These are phyloP conservation scores for Xylaria grammica DNA, from an alignment of 495 filamentous ascomycete species.

Conservation along the genomic window DNA sequence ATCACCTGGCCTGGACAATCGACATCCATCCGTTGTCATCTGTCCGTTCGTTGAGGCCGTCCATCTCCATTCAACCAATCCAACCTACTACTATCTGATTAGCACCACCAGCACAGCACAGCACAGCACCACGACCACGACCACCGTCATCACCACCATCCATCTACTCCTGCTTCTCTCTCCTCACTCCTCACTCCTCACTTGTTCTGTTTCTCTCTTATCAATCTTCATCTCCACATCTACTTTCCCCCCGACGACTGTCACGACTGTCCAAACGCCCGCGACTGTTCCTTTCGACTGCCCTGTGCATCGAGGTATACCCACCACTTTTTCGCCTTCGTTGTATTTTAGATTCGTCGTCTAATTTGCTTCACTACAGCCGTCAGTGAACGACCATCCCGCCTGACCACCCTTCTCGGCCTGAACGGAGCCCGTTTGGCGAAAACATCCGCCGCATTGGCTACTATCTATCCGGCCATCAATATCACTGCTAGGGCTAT, in stretches of 20 bases:
- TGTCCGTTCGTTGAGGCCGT: slow-evolving; percentile 1
- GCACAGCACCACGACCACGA: neutral
- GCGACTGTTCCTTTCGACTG: neutral
- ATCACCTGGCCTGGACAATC: slow-evolving; percentile 16
- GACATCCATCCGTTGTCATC: slow-evolving; percentile 18
- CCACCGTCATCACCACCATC: slow-evolving; percentile 12
- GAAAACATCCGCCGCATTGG: slow-evolving; percentile 33
- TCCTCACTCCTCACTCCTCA: no score
- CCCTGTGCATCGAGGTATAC: slow-evolving; percentile 8
- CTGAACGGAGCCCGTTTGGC: slow-evolving; percentile 39
- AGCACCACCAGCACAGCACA: slow-evolving; percentile 2
- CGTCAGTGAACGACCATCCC: slow-evolving; percentile 4
- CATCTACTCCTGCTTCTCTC: neutral
- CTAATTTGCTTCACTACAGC: slow-evolving; percentile 4
- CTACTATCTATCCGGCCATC: slow-evolving; percentile 12
- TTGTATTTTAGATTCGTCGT: slow-evolving; percentile 10
- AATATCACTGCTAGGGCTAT: slow-evolving; percentile 26
- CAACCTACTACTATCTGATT: neutral
- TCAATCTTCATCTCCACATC: neutral
- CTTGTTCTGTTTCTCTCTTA: neutral
- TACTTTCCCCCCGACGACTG: neutral
- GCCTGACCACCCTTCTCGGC: slow-evolving; percentile 4
- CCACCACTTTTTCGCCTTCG: slow-evolving; percentile 1
- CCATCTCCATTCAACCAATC: slow-evolving; percentile 14
- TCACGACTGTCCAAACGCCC: neutral